A percentile compares a stretch with the other conserved stretches of the same genome.
Conservation (phyloP, 129 eudicot genomes). For the Tanacetum coccineum region DNA sequence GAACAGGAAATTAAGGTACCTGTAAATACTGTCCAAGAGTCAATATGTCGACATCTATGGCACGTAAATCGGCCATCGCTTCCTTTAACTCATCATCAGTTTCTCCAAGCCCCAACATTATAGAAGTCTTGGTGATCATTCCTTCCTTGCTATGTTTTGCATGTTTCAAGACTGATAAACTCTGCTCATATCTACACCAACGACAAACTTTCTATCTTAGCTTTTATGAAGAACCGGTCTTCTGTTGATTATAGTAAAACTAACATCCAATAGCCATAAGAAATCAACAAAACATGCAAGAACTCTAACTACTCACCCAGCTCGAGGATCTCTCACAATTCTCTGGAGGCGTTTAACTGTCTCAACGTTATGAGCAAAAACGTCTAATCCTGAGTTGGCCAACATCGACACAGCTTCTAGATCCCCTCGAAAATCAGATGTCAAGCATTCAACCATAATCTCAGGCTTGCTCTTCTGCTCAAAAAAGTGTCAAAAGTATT, state of each 20-base stretch:
- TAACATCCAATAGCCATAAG: too few relatives aligned
- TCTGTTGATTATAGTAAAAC: too few relatives aligned
- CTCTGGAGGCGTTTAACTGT: constrained; percentile 87
- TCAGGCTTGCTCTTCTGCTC: constrained; percentile 78
- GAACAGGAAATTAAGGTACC: constrained; percentile 33
- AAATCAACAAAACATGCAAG: neutral
- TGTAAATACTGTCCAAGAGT: constrained; percentile 96
- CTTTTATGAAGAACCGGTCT: too few relatives aligned
- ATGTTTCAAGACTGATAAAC: constrained; percentile 84
- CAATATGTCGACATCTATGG: constrained; percentile 86
- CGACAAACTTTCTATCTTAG: neutral
- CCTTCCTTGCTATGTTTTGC: constrained; percentile 73
- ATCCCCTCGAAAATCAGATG: constrained; percentile 95
- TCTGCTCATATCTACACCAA: constrained; percentile 77
- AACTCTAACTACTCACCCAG: constrained; percentile 62
- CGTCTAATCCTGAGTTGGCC: constrained; percentile 89
- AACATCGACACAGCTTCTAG: constrained; percentile 70
- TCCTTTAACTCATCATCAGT: constrained; percentile 85
- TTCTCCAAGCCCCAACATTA: constrained; percentile 99
- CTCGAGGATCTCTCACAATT: constrained; percentile 92
- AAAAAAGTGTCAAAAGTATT: neutral
- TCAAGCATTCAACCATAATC: constrained; percentile 93
- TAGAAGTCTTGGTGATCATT: constrained; percentile 92
- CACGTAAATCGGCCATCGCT: constrained; percentile 93
- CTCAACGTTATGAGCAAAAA: constrained; percentile 93